A percentile compares a stretch with the other conserved stretches of the same genome.
Evolutionary conservation across 495 filamentous ascomycete species (phyloP).

Genomic region (Daldinia childiae): DNA sequence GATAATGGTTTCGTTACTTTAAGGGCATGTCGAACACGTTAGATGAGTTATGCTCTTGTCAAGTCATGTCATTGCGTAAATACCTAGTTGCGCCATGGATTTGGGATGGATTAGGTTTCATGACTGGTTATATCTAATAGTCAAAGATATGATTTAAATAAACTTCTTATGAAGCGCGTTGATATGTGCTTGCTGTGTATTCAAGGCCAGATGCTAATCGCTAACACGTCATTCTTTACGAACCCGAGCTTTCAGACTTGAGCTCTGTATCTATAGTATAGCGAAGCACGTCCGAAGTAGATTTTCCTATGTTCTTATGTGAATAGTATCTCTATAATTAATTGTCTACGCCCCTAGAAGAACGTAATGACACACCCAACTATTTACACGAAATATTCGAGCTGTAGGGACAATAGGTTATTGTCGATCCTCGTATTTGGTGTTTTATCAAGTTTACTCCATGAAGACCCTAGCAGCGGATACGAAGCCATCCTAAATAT

Average conservation of each 20-base stretch:
- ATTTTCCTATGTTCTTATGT: too few species aligned
- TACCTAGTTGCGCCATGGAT: background rate
- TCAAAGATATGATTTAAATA: background rate
- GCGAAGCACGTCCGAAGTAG: background rate
- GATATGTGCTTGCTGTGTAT: background rate
- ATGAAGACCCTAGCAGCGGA: too few species aligned
- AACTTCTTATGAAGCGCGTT: background rate
- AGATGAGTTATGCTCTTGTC: background rate
- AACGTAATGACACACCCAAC: too few species aligned
- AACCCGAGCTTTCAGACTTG: background rate
- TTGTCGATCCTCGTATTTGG: too few species aligned
- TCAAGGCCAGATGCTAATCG: background rate
- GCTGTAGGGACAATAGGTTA: too few species aligned
- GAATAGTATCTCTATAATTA: too few species aligned
- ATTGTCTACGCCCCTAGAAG: too few species aligned
- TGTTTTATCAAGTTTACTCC: too few species aligned
- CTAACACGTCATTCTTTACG: background rate
- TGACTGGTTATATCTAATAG: background rate
- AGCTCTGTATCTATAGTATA: background rate
- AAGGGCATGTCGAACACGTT: background rate
- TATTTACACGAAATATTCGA: too few species aligned
- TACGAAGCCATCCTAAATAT: too few species aligned
- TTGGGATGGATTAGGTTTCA: background rate
- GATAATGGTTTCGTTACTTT: conserved; percentile 4
- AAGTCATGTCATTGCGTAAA: background rate